Conservation (phyloP, 2,329 filamentous ascomycete species). For the Sporothrix curviconia region DNA sequence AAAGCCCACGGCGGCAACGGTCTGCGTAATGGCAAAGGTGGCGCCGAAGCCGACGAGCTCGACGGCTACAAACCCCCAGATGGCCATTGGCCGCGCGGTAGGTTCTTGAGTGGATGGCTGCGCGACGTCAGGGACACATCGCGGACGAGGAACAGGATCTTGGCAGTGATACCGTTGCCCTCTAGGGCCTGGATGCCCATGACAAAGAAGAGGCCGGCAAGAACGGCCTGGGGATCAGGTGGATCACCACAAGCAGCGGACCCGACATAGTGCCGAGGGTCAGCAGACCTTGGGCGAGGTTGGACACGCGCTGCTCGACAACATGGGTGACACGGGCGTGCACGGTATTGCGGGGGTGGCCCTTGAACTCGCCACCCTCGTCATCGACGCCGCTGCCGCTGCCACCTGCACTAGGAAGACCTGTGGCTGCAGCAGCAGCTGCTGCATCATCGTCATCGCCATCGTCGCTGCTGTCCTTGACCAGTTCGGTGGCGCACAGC, state of each 20-base stretch:
- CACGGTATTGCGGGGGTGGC: constrained; percentile 34
- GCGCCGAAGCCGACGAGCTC: constrained; percentile 66
- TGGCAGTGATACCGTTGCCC: constrained; percentile 69
- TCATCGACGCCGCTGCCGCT: neutral
- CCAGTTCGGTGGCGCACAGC: constrained; percentile 61
- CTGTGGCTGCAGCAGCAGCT: neutral
- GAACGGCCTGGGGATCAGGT: constrained; percentile 71
- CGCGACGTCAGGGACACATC: constrained; percentile 57
- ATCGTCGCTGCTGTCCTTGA: constrained; percentile 42
- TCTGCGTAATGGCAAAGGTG: constrained; percentile 76
- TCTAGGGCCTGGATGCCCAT: constrained; percentile 76
- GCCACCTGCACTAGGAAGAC: too few relatives aligned
- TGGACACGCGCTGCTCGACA: constrained; percentile 73
- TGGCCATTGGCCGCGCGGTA: constrained; percentile 46
- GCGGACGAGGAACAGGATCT: constrained; percentile 62
- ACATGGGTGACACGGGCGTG: constrained; percentile 51
- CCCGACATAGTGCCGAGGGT: constrained; percentile 74
- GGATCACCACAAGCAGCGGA: constrained; percentile 65
- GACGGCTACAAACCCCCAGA: constrained; percentile 65
- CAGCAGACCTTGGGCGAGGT: constrained; percentile 69
- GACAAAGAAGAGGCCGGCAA: constrained; percentile 76
- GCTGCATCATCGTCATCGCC: constrained; percentile 23
- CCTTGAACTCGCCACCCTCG: constrained; percentile 43
- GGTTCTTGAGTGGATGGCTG: constrained; percentile 50
- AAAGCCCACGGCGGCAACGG: constrained; percentile 75